Evolutionary conservation across 129 eudicot genomes (phyloP).

Genomic region (Glebionis coronaria): DNA sequence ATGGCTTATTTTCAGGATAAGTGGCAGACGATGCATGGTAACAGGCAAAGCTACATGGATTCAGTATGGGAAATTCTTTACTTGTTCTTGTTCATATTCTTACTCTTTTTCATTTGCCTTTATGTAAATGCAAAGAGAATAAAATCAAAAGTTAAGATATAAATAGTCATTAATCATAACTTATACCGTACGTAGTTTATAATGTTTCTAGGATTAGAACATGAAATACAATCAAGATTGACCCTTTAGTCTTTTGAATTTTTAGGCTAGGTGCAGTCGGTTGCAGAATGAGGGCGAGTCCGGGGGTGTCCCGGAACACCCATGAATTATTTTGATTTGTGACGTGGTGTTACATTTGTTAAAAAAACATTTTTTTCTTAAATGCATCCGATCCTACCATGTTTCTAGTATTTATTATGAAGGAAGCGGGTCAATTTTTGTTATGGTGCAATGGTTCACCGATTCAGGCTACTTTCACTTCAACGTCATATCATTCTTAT

Average conservation of each 20-base stretch:
- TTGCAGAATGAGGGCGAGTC: no score
- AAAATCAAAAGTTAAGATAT: constrained; percentile 61
- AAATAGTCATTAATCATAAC: constrained; percentile 20
- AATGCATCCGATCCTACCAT: no score
- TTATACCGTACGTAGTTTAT: neutral
- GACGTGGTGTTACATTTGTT: no score
- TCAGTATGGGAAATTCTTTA: constrained; percentile 35
- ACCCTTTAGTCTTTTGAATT: neutral
- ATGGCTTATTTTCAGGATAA: constrained; percentile 44
- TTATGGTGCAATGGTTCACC: no score
- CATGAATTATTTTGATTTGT: no score
- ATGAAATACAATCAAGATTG: neutral
- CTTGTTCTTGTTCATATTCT: constrained; percentile 29
- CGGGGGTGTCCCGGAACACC: no score
- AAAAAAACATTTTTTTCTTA: no score
- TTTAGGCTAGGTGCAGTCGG: neutral
- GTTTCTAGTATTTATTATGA: no score
- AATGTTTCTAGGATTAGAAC: no score
- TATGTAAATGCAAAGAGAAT: constrained; percentile 62
- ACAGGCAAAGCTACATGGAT: constrained; percentile 16
- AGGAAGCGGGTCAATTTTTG: no score
- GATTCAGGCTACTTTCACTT: no score
- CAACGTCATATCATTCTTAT: no score
- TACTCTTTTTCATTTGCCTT: constrained; percentile 36
- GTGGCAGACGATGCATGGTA: constrained; percentile 29